These are phyloP conservation scores for Penicillium nucicola DNA, from an alignment of 495 filamentous ascomycete species.

Conservation along the genomic window DNA sequence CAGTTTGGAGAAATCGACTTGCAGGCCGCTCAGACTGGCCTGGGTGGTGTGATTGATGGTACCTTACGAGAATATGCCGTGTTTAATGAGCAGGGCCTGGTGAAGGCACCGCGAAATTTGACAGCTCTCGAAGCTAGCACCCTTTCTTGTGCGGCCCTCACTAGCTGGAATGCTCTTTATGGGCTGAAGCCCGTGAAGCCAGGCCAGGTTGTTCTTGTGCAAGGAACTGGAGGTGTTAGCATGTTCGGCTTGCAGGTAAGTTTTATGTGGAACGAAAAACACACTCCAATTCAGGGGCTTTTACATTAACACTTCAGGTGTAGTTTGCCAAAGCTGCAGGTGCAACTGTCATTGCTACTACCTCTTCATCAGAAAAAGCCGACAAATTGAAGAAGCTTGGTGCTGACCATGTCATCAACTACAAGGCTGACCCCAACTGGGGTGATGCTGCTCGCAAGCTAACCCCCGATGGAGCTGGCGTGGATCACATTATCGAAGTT, in stretches of 20 bases:
- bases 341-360: slow-evolving; percentile 77
- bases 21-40: slow-evolving; percentile 46
- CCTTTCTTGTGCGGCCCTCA: slow-evolving; percentile 70
- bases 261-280: background rate
- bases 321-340: slow-evolving; percentile 84
- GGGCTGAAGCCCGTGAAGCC: slow-evolving; percentile 63
- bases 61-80: slow-evolving; percentile 67
- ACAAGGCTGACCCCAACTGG: slow-evolving; percentile 68
- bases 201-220: slow-evolving; percentile 69
- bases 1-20: slow-evolving; percentile 55
- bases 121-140: slow-evolving; percentile 62
- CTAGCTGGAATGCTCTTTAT: slow-evolving; percentile 81
- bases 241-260: slow-evolving; percentile 71
- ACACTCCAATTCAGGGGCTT: background rate
- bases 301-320: background rate
- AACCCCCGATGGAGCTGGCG: slow-evolving; percentile 56
- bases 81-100: slow-evolving; percentile 68
- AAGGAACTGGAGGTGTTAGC: slow-evolving; percentile 80
- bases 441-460: slow-evolving; percentile 69
- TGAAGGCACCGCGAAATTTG: slow-evolving; percentile 61
- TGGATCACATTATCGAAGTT: slow-evolving; percentile 71
- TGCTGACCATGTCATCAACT: slow-evolving; percentile 78
- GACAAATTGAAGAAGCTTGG: slow-evolving; percentile 67
- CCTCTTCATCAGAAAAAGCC: slow-evolving; percentile 64
- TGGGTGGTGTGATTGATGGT: slow-evolving; percentile 72